Percentiles rank a stretch among this genome's conserved stretches.
phyloP scores from a whole-genome alignment of 2,329 filamentous ascomycete species.

The Pseudocercospora eumusae region DNA sequence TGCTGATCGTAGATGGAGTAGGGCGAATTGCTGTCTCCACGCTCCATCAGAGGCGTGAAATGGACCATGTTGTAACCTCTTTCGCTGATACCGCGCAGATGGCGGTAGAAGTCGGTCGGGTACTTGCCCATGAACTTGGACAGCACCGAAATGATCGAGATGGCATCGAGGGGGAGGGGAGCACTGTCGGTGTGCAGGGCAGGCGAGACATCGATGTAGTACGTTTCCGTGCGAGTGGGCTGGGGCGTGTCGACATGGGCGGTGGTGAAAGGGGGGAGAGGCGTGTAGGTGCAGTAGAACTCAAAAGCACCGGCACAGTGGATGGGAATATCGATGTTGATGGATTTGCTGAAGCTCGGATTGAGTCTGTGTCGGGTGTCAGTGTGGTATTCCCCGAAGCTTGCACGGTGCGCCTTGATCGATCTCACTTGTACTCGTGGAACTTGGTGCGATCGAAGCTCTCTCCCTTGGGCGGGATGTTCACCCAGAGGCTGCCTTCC shows the following conservation, averaged over 20 bases:
- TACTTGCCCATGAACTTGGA: constrained; percentile 98
- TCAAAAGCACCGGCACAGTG: constrained; percentile 82
- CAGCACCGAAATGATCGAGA: constrained; percentile 90
- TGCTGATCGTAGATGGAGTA: constrained; percentile 96
- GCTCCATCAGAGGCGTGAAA: constrained; percentile 88
- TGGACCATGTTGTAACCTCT: constrained; percentile 99
- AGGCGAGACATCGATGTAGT: constrained; percentile 94
- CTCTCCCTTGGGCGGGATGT: constrained; percentile 76
- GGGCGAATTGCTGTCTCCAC: constrained; percentile 89
- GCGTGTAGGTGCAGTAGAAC: constrained; percentile 90
- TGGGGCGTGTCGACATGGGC: constrained; percentile 52
- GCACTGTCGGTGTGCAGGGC: constrained; percentile 71
- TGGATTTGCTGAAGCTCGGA: constrained; percentile 88
- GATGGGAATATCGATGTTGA: constrained; percentile 87
- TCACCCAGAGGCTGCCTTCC: constrained; percentile 93
- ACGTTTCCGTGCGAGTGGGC: constrained; percentile 64
- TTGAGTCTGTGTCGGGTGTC: constrained; percentile 62
- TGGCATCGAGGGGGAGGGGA: constrained; percentile 76
- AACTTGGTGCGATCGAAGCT: constrained; percentile 78
- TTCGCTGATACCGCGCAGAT: constrained; percentile 82
- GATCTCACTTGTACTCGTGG: constrained; percentile 79
- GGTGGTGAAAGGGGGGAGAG: constrained; percentile 75
- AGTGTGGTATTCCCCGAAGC: no score
- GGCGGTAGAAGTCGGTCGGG: constrained; percentile 84
- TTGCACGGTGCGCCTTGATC: no score